phyloP scores from a whole-genome alignment of 768 basidiomycete species.

The Termitomyces sp. region DNA sequence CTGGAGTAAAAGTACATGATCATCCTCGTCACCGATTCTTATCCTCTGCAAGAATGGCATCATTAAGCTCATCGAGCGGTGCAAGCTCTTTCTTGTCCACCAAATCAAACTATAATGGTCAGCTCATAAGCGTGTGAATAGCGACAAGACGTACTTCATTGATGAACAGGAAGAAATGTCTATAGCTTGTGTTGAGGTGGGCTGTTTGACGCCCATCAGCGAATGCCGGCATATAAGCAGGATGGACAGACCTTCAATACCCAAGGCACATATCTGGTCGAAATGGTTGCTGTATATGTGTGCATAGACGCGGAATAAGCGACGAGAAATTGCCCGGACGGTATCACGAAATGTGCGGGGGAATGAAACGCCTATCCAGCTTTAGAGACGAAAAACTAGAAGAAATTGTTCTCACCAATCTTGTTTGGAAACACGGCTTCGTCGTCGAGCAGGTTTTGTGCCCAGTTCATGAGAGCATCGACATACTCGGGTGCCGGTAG shows the following conservation, averaged over 20 bases:
- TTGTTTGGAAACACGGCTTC: slow-evolving; percentile 90
- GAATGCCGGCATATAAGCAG: background rate
- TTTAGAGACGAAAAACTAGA: background rate
- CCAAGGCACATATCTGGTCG: slow-evolving; percentile 96
- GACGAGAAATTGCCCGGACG: slow-evolving; percentile 85
- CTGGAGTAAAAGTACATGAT: slow-evolving; percentile 10
- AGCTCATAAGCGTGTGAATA: background rate
- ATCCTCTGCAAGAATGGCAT: slow-evolving; percentile 69
- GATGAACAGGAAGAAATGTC: slow-evolving; percentile 96
- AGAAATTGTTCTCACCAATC: slow-evolving; percentile 57
- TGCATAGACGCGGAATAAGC: slow-evolving; percentile 95
- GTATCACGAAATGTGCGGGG: slow-evolving; percentile 87
- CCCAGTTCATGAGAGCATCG: slow-evolving; percentile 98
- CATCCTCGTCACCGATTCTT: slow-evolving; percentile 29
- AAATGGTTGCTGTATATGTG: slow-evolving; percentile 99
- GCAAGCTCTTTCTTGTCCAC: slow-evolving; percentile 97
- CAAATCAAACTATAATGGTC: slow-evolving; percentile 66
- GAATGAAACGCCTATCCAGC: slow-evolving; percentile 73
- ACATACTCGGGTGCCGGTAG: slow-evolving; percentile 95
- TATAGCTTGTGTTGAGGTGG: slow-evolving; percentile 96
- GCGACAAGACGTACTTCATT: slow-evolving; percentile 63
- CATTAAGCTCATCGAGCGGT: slow-evolving; percentile 92
- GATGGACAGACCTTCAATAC: slow-evolving; percentile 79
- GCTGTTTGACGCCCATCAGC: slow-evolving; percentile 40
- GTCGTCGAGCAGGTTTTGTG: slow-evolving; percentile 88